Conservation (phyloP, 2,329 filamentous ascomycete genomes). For the Thyridium curvatum region DNA sequence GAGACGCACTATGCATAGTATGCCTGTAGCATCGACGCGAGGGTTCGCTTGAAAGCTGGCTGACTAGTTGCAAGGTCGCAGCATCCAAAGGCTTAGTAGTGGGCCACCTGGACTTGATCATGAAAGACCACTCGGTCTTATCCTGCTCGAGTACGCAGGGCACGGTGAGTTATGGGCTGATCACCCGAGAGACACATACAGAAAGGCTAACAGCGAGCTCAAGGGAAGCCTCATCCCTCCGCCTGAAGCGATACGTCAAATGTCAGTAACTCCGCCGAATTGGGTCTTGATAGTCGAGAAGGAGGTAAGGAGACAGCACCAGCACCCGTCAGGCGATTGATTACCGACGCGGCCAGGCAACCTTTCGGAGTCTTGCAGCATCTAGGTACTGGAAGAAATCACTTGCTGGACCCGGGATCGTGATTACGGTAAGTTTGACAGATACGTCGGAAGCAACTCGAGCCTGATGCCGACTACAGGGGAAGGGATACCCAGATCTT, state of each 20-base stretch:
- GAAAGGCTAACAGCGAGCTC: background rate
- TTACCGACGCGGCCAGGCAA: slow-evolving; percentile 47
- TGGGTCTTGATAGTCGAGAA: slow-evolving; percentile 78
- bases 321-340: background rate
- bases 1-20: slow-evolving; percentile 66
- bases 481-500: slow-evolving; percentile 77
- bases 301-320: slow-evolving; percentile 44
- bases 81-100: slow-evolving; percentile 66
- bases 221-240: slow-evolving; percentile 58
- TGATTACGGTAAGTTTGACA: slow-evolving; percentile 54
- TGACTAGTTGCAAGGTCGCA: slow-evolving; percentile 48
- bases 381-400: slow-evolving; percentile 47
- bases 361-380: slow-evolving; percentile 60
- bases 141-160: slow-evolving; percentile 17
- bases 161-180: background rate
- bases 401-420: slow-evolving; percentile 48
- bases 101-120: slow-evolving; percentile 44
- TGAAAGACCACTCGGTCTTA: slow-evolving; percentile 18
- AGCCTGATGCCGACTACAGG: slow-evolving; percentile 35
- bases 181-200: background rate
- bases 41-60: background rate
- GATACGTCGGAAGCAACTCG: background rate
- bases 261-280: slow-evolving; percentile 41
- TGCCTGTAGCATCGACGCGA: slow-evolving; percentile 16
- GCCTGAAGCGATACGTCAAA: slow-evolving; percentile 35